Evolutionary conservation across 2,329 filamentous ascomycete genomes (phyloP), one percentile per base, ranked within the genome.

Genomic region (Exophiala calicioides): DNA sequence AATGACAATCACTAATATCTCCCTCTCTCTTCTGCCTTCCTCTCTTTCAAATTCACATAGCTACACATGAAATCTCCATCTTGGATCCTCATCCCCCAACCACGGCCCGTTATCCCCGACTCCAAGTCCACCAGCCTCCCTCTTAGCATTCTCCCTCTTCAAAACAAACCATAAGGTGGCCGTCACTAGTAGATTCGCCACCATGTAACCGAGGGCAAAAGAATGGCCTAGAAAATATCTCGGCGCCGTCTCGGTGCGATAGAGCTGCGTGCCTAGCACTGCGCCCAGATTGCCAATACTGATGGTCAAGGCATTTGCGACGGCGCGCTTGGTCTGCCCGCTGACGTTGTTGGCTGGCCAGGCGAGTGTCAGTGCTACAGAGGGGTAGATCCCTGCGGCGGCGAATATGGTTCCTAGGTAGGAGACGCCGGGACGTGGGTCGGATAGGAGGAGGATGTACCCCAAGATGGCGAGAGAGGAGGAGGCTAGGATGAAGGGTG

Each of bases 321-420:
- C 80, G 1, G 80, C 81, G 1, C 84, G 73, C 64, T 88, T 88
- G 0, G 82, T 85, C 64, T 86, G 82, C 0, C 82, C 82, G 0
- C 80, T 82, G 0, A 88, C 81, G 48, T 88, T 87, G 62, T 85
- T 85, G 1, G 84, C 83, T 0, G 83, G 81, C 84, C 84, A 88
- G 1, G 79, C 81, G 0, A 88, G 69, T 0, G 81, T 77, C 0
- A 68, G 46, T 15, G 75, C 77, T 5, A 51, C 44, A 0, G 80
- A 77, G 0, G 83, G 82, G 60, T 85, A 87, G 54, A 87, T 86
- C 0, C 84, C 84, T 0, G 76, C 81, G 0, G 81, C 80, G 0
- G 80, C 80, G 52, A 86, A 78, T 60, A 85, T 79, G 0, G 78
- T 82, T 3, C 80, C 81, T 0, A 74, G 55, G 54, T 85, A 85